A percentile compares a stretch with the other conserved stretches of the same genome.
Conservation (phyloP, 768 basidiomycete species). For the Boletellus ananiceps region DNA sequence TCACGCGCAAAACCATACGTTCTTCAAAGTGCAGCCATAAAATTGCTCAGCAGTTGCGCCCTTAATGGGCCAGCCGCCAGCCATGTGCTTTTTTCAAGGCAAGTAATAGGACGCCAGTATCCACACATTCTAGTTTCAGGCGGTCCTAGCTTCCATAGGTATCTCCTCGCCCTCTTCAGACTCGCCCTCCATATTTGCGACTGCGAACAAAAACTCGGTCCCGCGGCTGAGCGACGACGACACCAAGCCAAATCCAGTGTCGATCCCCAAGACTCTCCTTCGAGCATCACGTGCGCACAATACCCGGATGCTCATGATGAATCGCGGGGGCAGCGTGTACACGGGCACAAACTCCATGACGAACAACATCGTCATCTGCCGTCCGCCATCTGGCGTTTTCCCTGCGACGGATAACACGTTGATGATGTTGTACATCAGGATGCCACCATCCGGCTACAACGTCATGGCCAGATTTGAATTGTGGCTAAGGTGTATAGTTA, state of each 20-base stretch:
- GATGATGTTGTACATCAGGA: neutral
- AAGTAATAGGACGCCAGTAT: too few species aligned
- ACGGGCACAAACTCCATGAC: neutral
- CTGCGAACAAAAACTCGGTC: neutral
- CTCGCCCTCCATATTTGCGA: neutral
- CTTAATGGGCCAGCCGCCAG: too few species aligned
- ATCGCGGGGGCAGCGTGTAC: neutral
- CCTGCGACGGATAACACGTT: neutral
- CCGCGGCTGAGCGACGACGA: neutral
- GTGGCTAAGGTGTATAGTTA: too few species aligned
- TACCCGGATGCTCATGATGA: slow-evolving; percentile 7
- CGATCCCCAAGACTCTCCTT: neutral
- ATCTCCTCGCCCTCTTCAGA: neutral
- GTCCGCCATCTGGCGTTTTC: neutral
- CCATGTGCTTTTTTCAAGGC: too few species aligned
- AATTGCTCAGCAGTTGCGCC: too few species aligned
- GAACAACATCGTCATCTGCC: neutral
- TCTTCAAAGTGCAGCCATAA: too few species aligned
- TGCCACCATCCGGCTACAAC: neutral
- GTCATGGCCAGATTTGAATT: too few species aligned
- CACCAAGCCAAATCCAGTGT: slow-evolving; percentile 4
- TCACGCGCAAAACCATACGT: too few species aligned
- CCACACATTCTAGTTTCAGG: too few species aligned
- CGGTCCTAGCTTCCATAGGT: neutral
- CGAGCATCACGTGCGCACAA: neutral